Conservation (phyloP, 2,329 filamentous ascomycete species). For the Conoideocrella luteorostrata region DNA sequence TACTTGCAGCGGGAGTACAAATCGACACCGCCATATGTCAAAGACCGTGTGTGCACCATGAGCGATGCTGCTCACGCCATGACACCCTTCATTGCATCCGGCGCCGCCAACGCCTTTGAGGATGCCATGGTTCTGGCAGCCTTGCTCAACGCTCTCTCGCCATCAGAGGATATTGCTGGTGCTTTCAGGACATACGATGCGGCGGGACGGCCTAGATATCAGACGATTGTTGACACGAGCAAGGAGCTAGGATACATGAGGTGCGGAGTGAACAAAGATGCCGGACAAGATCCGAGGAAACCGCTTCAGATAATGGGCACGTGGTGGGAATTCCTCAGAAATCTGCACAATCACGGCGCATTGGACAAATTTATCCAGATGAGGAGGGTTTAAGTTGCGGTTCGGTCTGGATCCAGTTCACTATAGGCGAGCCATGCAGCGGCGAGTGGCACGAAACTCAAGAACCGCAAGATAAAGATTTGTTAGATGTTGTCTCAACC, state of each 20-base stretch:
- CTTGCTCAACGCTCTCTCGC: conserved; percentile 2
- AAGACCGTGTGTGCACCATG: conserved; percentile 15
- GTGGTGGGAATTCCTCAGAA: too few species aligned
- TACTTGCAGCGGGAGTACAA: conserved; percentile 13
- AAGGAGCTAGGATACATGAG: conserved; percentile 1
- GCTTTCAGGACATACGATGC: conserved; percentile 13
- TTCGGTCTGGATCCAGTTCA: too few species aligned
- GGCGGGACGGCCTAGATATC: conserved; percentile 5
- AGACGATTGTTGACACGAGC: conserved; percentile 10
- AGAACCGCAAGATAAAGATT: too few species aligned
- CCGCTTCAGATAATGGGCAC: too few species aligned
- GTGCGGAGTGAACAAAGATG: too few species aligned
- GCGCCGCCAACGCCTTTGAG: conserved; percentile 19
- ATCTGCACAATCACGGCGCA: too few species aligned
- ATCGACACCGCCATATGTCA: conserved; percentile 11
- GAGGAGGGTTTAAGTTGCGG: too few species aligned
- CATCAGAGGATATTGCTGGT: conserved; percentile 5
- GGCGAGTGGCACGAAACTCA: too few species aligned
- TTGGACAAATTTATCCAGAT: too few species aligned
- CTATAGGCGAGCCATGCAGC: too few species aligned
- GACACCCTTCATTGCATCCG: conserved; percentile 18
- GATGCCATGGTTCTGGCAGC: conserved; percentile 16
- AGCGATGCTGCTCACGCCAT: conserved; percentile 20
- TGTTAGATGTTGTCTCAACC: too few species aligned
- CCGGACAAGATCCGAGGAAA: too few species aligned